These are phyloP conservation scores for Starmerella gropengiesseri DNA, from an alignment of 805 yeast genomes.

Conservation along the genomic window DNA sequence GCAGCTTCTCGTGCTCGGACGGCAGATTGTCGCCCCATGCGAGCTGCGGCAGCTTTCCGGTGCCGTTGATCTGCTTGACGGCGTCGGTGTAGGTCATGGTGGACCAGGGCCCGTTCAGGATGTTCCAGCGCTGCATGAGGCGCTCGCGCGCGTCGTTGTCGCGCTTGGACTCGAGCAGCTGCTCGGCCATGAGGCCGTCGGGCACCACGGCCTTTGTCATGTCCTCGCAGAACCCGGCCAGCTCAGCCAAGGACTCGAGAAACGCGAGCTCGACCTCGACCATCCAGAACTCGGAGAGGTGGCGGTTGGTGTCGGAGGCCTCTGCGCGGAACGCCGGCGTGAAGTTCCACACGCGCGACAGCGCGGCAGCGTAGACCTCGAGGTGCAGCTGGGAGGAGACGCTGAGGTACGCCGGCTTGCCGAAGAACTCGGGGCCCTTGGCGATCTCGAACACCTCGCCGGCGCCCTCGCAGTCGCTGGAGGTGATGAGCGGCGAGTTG, in stretches of 20 bases:
- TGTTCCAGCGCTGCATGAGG: conserved; percentile 48
- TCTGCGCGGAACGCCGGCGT: conserved; percentile 95
- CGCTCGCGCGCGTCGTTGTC: conserved; percentile 30
- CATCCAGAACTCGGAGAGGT: conserved; percentile 95
- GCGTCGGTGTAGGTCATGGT: conserved; percentile 70
- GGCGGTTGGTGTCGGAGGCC: conserved; percentile 79
- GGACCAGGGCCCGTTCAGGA: conserved; percentile 49
- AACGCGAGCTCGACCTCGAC: conserved; percentile 81
- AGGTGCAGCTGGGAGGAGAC: conserved; percentile 89
- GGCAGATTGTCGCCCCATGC: conserved; percentile 63
- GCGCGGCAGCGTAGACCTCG: conserved; percentile 64
- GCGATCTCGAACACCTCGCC: conserved; percentile 73
- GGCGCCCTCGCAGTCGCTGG: conserved; percentile 95
- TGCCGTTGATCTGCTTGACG: conserved; percentile 38
- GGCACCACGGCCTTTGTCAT: conserved; percentile 52
- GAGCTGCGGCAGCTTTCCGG: conserved; percentile 33
- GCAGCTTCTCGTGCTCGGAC: conserved; percentile 85
- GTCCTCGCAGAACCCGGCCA: conserved; percentile 55
- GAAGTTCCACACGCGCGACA: conserved; percentile 75
- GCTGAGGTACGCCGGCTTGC: conserved; percentile 58
- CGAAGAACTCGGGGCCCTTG: conserved; percentile 39
- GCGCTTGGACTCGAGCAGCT: conserved; percentile 26
- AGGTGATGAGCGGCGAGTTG: conserved; percentile 75
- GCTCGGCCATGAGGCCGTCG: conserved; percentile 20
- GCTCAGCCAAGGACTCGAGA: conserved; percentile 41